Base-by-base conservation (phyloP, 164 flowering plant genomes). In the Vitis amurensis region DNA sequence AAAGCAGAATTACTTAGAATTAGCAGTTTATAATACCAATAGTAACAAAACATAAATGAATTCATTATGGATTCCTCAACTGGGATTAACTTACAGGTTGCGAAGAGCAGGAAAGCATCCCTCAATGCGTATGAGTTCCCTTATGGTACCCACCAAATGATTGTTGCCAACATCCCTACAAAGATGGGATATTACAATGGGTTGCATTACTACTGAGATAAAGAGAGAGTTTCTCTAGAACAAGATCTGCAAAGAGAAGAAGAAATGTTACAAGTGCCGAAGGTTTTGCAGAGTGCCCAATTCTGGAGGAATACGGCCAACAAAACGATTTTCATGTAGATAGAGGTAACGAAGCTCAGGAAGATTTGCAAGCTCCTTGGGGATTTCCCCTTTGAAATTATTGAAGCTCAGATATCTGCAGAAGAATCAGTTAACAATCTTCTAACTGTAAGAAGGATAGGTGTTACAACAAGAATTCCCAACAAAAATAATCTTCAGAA, bases 371-470 rank as follows among this genome's bases (percentile, higher is more conserved):
- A 95, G 90, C 85, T 95, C 99, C 82, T 75, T 90, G 1, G 99
- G 99, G 15, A 95, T 95, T 85, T 93, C 97, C 7, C 99, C 99
- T 76, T 93, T 95, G 77, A 95, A 89, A 79, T 73, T 89, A 77
- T 93, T 95, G 75, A 95, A 95, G 83, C 99, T 95, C 82, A 95
- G 84, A 74, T 95, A 85, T 71, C 99, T 95, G 85, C 75, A 82
- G 52, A 71, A 62, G 19, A 55, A 52, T 49, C 14, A 61, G 13
- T 52, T 7, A 68, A 52, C 51, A 74, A 50, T 50, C 15, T 37
- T 51, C 51, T 3, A 31, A 50, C 30, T 1, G 10, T 16, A 27
- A 47, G 15, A 23, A 55, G 30, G 1, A 63, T 11, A 50, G 15
- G 10, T 8, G 62, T 51, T 14, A 59, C 15, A 23, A 53, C 50